Base-by-base conservation (phyloP, 495 filamentous ascomycete genomes). In the Neurospora sp. region DNA sequence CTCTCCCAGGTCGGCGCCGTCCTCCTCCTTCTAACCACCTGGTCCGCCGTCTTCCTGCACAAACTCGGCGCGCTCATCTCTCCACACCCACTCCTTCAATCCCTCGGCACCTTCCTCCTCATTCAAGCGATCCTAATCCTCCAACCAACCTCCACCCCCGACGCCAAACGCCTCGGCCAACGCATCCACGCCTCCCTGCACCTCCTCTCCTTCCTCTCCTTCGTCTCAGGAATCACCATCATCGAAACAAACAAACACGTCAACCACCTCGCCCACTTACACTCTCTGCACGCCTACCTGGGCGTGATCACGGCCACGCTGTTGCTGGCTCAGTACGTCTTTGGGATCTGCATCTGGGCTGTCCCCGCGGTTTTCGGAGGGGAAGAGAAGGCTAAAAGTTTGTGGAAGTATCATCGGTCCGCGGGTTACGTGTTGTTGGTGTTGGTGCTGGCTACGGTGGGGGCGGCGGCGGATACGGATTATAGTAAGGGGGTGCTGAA, bases 331-430 rank as follows among this genome's bases (percentile, higher is more conserved):
- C 95, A 98, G 80, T 91, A 92, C 38, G 42, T 89, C 1, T 86
- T 96, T 72, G 95, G 95, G 12, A 86, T 97, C 37, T 89, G 91
- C 20, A 91, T 94, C 79, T 97, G 89, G 83, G 93, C 87, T 71
- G 75, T 87, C 5, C 94, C 94, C 0, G 72, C 74, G 0, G 71
- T 97, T 0, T 93, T 93, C 73, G 94, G 94, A 22, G 89, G 93
- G 73, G 89, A 89, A 71, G 90, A 92, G 35, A 91, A 88, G 1
- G 95, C 93, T 39, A 96, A 94, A 85, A 83, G 81, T 42, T 74
- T 96, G 40, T 98, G 94, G 83, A 97, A 97, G 79, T 97, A 94
- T 76, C 95, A 98, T 80, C 89, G 95, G 16, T 81, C 85, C 71
- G 84, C 83, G n/a, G 95, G 95, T 20, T 98, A 98, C 81, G 74